Conservation (phyloP, 805 yeast genomes). For the Ogataea haglerorum region DNA sequence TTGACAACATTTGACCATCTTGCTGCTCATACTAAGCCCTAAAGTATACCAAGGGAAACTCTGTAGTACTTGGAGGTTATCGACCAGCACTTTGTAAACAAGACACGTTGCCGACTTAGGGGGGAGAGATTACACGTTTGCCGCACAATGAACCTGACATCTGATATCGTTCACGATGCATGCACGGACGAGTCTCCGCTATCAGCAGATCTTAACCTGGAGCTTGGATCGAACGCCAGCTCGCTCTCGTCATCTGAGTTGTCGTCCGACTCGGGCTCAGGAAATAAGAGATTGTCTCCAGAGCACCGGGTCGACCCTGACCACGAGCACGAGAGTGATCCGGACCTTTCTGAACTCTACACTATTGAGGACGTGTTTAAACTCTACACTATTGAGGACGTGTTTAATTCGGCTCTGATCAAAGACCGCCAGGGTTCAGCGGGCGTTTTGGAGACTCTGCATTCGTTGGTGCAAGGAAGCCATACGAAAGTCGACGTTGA, state of each 20-base stretch:
- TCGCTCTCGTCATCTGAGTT: slow-evolving; percentile 11
- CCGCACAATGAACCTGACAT: slow-evolving; percentile 3
- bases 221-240: slow-evolving; percentile 10
- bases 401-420: slow-evolving; percentile 5
- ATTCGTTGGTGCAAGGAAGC: slow-evolving; percentile 8
- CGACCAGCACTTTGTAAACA: too few relatives aligned
- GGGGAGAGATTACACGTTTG: background rate
- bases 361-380: slow-evolving; percentile 11
- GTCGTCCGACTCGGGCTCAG: slow-evolving; percentile 13
- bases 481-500: slow-evolving; percentile 4
- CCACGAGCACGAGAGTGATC: slow-evolving; percentile 1
- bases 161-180: background rate
- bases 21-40: too few relatives aligned
- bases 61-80: too few relatives aligned
- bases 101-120: background rate
- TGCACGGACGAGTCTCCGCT: slow-evolving; percentile 14
- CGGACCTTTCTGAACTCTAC: background rate
- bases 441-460: slow-evolving; percentile 8
- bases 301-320: background rate
- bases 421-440: slow-evolving; percentile 8
- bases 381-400: slow-evolving; percentile 9
- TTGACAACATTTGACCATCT: too few relatives aligned
- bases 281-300: background rate
- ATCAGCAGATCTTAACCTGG: slow-evolving; percentile 11
- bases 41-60: too few relatives aligned